A percentile compares a stretch with the other conserved stretches of the same genome.
Conservation (phyloP, 345 rosid genomes). For the Eucalyptus sp. region DNA sequence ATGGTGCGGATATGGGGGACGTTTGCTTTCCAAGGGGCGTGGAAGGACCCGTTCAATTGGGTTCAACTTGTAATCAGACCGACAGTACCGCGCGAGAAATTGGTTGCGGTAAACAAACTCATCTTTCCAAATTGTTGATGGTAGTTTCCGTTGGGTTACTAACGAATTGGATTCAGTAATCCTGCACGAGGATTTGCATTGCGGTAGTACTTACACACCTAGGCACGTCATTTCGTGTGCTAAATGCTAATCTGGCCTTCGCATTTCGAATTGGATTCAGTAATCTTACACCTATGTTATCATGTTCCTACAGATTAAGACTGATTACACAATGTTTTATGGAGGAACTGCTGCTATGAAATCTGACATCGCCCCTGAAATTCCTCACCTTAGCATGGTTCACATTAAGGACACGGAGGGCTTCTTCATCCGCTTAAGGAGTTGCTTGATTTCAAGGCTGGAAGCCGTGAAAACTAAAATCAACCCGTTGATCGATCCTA, state of each 20-base stretch:
- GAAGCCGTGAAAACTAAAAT: rapidly evolving
- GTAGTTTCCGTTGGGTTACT: background rate
- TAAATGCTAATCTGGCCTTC: background rate
- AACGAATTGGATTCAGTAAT: rapidly evolving
- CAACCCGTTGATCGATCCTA: rapidly evolving
- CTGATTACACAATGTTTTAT: too few relatives aligned
- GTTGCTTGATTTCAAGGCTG: background rate
- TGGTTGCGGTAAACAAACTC: rapidly evolving
- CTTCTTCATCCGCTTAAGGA: too few relatives aligned
- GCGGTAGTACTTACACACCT: rapidly evolving
- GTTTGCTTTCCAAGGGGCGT: rapidly evolving
- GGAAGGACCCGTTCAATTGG: rapidly evolving
- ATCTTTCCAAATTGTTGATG: background rate
- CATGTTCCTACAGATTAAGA: too few relatives aligned
- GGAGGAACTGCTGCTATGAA: too few relatives aligned
- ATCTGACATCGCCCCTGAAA: too few relatives aligned
- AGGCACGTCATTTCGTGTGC: background rate
- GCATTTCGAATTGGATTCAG: rapidly evolving
- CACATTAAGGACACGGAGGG: too few relatives aligned
- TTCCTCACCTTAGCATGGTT: too few relatives aligned
- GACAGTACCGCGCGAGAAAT: rapidly evolving
- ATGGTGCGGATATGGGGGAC: background rate
- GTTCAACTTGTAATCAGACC: background rate
- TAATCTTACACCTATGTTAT: too few relatives aligned
- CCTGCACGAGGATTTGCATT: background rate